Evolutionary conservation across 1,284 basidiomycete genomes (phyloP), one percentile per base, ranked within the genome.

Genomic region (Pseudozyma tsukubaensis): DNA sequence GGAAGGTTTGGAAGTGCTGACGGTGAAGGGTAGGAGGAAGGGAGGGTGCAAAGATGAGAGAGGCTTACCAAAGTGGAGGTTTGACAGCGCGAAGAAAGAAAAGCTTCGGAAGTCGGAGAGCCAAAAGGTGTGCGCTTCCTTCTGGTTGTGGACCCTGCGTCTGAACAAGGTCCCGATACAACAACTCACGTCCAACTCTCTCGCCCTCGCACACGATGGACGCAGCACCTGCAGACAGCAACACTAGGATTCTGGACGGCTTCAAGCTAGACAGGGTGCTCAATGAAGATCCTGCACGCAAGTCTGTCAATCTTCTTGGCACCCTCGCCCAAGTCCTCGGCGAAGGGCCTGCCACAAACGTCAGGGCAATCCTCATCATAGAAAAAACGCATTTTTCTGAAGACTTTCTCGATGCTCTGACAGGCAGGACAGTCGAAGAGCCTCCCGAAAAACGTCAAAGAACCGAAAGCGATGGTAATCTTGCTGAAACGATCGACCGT

Each of bases 321-420:
- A n/a, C n/a, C n/a, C n/a, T n/a, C n/a, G n/a, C n/a, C n/a, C n/a
- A n/a, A n/a, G n/a, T n/a, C n/a, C n/a, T n/a, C n/a, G n/a, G n/a
- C n/a, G n/a, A n/a, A n/a, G n/a, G n/a, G n/a, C n/a, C n/a, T n/a
- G n/a, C 71, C 1, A 60, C 62, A 14, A 76, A 72, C 48, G 51
- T 78, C 1, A 57, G 80, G 10, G 79, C 76, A 0, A 39, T 58
- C n/a, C 67, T 84, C 11, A 57, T 82, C 16, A 49, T 84, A 42
- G 83, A 84, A 51, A 82, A 80, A 56, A 80, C 80, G 13, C 78
- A 81, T 64, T 84, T 80, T 49, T 56, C 72, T 2, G 52, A 64
- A 4, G 32, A 40, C 4, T 78, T 82, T 36, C 70, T 61, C n/a
- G 29, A 56, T 1, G 37, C 18, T 0, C 49, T 65, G 14, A 21